Percentiles rank a stretch among this genome's conserved stretches.
Evolutionary conservation across 768 basidiomycete species (phyloP).

Genomic region (Nevesoporus exiguus): DNA sequence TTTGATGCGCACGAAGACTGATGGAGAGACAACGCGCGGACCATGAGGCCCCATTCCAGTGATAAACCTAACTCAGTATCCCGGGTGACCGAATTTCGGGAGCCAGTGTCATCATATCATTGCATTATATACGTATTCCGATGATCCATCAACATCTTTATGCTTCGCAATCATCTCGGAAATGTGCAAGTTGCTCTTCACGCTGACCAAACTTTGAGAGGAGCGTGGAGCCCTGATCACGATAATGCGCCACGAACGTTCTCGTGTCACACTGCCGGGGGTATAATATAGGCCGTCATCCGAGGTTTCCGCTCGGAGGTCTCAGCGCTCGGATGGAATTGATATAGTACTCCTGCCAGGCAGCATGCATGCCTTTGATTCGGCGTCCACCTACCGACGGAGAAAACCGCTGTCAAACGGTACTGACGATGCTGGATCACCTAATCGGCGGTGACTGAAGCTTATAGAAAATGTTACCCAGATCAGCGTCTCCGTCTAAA

Average conservation of each 20-base stretch:
- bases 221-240: not conserved
- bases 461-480: not conserved
- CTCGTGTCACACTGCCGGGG: not conserved
- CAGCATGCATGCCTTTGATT: not conserved
- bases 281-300: not conserved
- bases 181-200: not conserved
- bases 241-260: not conserved
- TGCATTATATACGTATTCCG: not conserved
- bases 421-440: not conserved
- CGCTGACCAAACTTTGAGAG: not conserved
- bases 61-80: slow-evolving; percentile 21
- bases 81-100: not conserved
- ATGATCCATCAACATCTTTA: not conserved
- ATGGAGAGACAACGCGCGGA: slow-evolving; percentile 22
- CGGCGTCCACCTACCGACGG: not conserved
- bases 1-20: slow-evolving; percentile 16
- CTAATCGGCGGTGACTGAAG: not conserved
- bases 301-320: slow-evolving; percentile 15
- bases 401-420: not conserved
- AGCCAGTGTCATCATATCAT: not conserved
- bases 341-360: not conserved
- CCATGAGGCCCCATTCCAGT: slow-evolving; percentile 21
- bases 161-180: slow-evolving; percentile 4
- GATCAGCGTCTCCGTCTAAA: not conserved
- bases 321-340: not conserved